Base-by-base conservation (phyloP, 176 grass and related monocot species). In the Cenchrus purpureus region DNA sequence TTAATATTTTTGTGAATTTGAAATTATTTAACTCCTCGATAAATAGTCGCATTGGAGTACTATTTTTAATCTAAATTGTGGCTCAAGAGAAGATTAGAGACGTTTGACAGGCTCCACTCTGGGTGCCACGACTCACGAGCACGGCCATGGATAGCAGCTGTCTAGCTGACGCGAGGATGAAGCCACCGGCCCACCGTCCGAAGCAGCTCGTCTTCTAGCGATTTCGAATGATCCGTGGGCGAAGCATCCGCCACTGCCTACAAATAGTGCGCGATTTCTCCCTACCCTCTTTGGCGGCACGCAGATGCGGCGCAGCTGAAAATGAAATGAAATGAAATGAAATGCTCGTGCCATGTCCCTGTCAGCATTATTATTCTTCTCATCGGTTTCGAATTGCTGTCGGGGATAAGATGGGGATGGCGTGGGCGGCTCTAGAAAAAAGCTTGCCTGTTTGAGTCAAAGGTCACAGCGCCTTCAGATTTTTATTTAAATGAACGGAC, bases 211-310 rank as follows among this genome's bases (percentile, higher is more conserved):
- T 80, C 68, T 19, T 60, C 71, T 70, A 70, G 69, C 48, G 76
- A 54, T 66, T 73, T 79, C 71, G 49, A 65, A 64, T n/a, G 15
- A 51, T 67, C 29, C 51, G 9, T 49, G 7, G 16, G 49, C 71
- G 11, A 51, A 80, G 51, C 53, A 71, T 77, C 71, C 22, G 32
- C 56, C 66, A 32, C 34, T 65, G 10, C 29, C 10, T 25, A 12
- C 31, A 53, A 56, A 22, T 11, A 69, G 77, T 17, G 44, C 52
- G 40, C 17, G 10, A 45, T 20, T 74, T 74, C 45, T 52, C 16
- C 55, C 46, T 77, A 83, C 78, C n/a, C 78, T 45, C 73, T 86
- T 86, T 89, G 79, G 84, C 73, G 31, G 58, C 65, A 82, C 37
- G 65, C 64, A n/a, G 13, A 3, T 42, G 42, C 45, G 25, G 19